phyloP scores from a whole-genome alignment of 2,329 filamentous ascomycete genomes.

The Aspergillus oerlinghausenensis region DNA sequence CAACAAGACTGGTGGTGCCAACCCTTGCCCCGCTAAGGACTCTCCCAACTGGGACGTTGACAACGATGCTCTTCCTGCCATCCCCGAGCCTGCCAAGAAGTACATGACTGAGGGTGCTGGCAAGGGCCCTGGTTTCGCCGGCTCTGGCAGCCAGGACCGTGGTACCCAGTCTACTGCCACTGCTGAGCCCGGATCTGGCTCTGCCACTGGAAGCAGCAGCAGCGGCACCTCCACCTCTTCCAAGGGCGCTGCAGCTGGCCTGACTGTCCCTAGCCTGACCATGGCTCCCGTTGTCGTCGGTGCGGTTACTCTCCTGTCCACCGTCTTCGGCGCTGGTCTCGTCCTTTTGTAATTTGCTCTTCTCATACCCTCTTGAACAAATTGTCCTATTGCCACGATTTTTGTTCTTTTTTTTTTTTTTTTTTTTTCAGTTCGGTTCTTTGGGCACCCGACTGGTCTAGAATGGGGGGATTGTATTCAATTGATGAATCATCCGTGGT shows the following conservation, averaged over 20 bases:
- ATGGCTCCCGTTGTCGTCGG: conserved; percentile 50
- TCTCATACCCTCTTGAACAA: conserved; percentile 6
- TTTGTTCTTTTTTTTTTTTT: conserved; percentile 11
- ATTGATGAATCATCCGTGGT: conserved; percentile 3
- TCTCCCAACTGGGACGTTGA: conserved; percentile 54
- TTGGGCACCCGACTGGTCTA: conserved; percentile 1
- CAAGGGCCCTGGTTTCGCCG: conserved; percentile 51
- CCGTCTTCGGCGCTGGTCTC: conserved; percentile 49
- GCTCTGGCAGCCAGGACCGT: conserved; percentile 53
- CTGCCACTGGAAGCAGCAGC: conserved; percentile 16
- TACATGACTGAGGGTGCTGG: conserved; percentile 58
- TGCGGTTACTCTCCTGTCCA: conserved; percentile 48
- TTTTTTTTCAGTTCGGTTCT: conserved; percentile 3
- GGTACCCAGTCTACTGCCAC: conserved; percentile 48
- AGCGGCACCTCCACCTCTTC: conserved; percentile 24
- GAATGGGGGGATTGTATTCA: conserved; percentile 1
- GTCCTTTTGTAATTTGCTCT: conserved; percentile 26
- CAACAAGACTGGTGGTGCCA: conserved; percentile 50
- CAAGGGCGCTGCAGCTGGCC: conserved; percentile 41
- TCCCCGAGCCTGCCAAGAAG: conserved; percentile 51
- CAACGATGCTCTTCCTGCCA: conserved; percentile 50
- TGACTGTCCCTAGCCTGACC: conserved; percentile 43
- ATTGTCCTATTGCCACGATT: conserved; percentile 7
- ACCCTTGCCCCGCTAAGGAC: conserved; percentile 51
- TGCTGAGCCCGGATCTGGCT: conserved; percentile 48